Base-by-base conservation (phyloP, 225 moss, liverwort and hornwort species). In the Sphagnum contortum region DNA sequence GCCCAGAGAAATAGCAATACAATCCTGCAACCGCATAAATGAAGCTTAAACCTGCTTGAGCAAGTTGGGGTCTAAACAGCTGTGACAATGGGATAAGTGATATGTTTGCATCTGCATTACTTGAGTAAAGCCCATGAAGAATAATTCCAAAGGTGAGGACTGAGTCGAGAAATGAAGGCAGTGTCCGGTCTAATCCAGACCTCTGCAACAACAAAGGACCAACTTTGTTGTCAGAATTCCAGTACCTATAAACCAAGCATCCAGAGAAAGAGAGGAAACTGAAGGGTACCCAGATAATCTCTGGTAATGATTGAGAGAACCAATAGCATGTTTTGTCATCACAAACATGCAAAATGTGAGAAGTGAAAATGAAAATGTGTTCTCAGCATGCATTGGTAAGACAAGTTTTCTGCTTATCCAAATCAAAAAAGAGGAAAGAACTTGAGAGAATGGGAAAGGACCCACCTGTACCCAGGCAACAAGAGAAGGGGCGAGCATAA, bases 131-230 rank as follows among this genome's bases (percentile, higher is more conserved):
- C 66, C 96, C 96, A 61, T 98, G 96, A 65, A 98, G 77, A 68
- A 98, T 81, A 45, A 93, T 78, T 69, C 93, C 96, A 62, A 98
- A 85, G 67, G 81, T 88, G 56, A 98, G 89, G 14, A 76, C 68
- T 0, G 93, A 83, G 74, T 98, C 96, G 14, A 93, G 74, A 71
- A 90, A 84, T 50, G 90, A 91, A 50, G 96, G 93, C 62, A 93
- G 73, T 13, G 81, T 74, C 74, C 79, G 79, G 70, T 89, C 91
- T 78, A 76, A 72, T 76, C 90, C 96, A 67, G 96, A 85, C 66
- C 89, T 90, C 96, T 98, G 96, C 66, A 83, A 64, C 49, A 73
- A 63, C 50, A 3, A 60, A 6, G 29, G 12, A 7, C 14, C 51
- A 44, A 57, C 12, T 12, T 10, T 8, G 3, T 7, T 13, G 14